Conservation (phyloP, 805 yeast species). For the Debaryomyces tyrocola region DNA sequence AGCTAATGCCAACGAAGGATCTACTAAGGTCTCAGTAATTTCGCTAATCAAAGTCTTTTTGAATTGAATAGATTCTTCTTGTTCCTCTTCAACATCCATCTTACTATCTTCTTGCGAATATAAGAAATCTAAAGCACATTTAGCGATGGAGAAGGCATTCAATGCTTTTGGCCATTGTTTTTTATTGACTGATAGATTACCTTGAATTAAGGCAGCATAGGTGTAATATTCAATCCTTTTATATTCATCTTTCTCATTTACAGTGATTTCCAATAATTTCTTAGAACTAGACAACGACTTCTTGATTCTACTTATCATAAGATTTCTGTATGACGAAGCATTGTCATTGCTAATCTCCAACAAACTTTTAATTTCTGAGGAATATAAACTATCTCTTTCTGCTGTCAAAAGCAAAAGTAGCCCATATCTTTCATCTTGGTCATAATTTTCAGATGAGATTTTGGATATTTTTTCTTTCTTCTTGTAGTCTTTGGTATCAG, state of each 20-base stretch:
- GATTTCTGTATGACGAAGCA: slow-evolving; percentile 43
- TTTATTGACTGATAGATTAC: slow-evolving; percentile 49
- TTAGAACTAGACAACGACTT: slow-evolving; percentile 51
- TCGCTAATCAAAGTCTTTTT: slow-evolving; percentile 50
- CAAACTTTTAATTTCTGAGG: slow-evolving; percentile 59
- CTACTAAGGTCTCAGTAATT: slow-evolving; percentile 56
- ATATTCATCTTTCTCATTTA: slow-evolving; percentile 35
- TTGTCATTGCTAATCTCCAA: slow-evolving; percentile 53
- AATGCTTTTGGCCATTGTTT: slow-evolving; percentile 58
- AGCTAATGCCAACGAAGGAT: slow-evolving; percentile 63
- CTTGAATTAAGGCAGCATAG: slow-evolving; percentile 51
- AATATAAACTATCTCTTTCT: slow-evolving; percentile 74
- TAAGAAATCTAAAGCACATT: slow-evolving; percentile 60
- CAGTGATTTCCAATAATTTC: slow-evolving; percentile 42
- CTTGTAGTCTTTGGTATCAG: slow-evolving; percentile 64
- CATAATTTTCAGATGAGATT: slow-evolving; percentile 51
- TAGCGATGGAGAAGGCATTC: slow-evolving; percentile 55
- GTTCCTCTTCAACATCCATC: slow-evolving; percentile 17
- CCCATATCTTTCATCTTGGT: slow-evolving; percentile 52
- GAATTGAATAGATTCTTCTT: slow-evolving; percentile 17
- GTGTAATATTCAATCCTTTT: slow-evolving; percentile 31
- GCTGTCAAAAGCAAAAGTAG: slow-evolving; percentile 61
- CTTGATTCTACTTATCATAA: slow-evolving; percentile 63
- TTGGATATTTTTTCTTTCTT: slow-evolving; percentile 47
- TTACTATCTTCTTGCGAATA: slow-evolving; percentile 7